Base-by-base conservation (phyloP, 179 eudicot genomes). In the Drosera spatulata region DNA sequence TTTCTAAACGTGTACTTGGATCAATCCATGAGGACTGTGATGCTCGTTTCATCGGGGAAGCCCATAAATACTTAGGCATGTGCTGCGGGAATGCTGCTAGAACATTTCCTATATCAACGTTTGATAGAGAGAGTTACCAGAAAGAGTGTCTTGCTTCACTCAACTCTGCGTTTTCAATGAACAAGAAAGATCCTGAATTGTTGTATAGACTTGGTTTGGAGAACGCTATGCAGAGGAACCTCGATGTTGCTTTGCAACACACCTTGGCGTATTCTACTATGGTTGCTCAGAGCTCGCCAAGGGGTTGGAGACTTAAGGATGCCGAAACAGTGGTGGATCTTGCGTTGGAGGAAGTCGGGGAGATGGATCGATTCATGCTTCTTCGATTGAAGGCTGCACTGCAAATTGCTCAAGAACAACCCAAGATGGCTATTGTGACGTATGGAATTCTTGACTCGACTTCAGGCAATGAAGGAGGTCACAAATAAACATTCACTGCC, bases 351-450 rank as follows among this genome's bases (percentile, higher is more conserved):
- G 98, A 91, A 70, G 80, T 82, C 49, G 82, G 71, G 53, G 75
- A 65, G 51, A 53, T 70, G 45, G 91, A 85, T 65, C 84, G 66
- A 63, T 63, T 73, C n/a, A 64, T 70, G 57, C 72, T 85, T 52
- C 72, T 88, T 50, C 77, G 87, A 65, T 62, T 86, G 46, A 91
- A 86, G 76, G 91, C 91, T 45, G 69, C 73, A 53, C 71, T 91
- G 74, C 85, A 82, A 69, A 73, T 84, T 40, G 81, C 86, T 68
- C 83, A 82, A 70, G 80, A 82, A 46, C 76, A 79, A 39, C 96
- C 95, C 62, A 91, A 79, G 77, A 89, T 77, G 60, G 96, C 96
- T 10, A 84, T 88, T 53, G 95, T 88, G 59, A 86, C 81, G 5
- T 88, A 79, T 65, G 81, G 83, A 61, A 58, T 80, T 69, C 60